Base-by-base conservation (phyloP, 306 rosid species). In the Quercus alba region DNA sequence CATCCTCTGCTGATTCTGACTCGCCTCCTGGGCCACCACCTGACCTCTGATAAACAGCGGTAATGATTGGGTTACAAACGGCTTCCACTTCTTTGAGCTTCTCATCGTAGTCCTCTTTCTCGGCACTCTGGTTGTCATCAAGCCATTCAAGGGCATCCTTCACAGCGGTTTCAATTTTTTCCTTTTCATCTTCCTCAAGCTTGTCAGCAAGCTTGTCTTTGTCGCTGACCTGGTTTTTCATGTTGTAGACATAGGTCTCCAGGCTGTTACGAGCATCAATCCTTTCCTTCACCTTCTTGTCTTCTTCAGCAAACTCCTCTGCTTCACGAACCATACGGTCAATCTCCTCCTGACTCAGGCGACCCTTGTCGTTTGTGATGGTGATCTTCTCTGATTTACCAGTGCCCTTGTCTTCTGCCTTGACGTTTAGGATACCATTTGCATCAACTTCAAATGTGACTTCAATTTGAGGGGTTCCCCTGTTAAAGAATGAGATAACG, bases 381-480 rank as follows among this genome's bases (percentile, higher is more conserved):
- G 99, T 96, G 72, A 96, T 96, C 97, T 96, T 96, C 85, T 96
- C 99, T 1, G 99, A 87, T 73, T 96, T 96, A 5, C 99, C 99
- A 4, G 98, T 93, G 80, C 99, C 99, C 83, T 96, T 96, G 89
- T 96, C 99, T 80, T 96, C 99, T 19, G 99, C 99, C 85, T 86
- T 96, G 0, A 96, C 98, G 59, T 93, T 96, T 26, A 96, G 75
- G 89, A 96, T 96, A 52, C 99, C 99, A 11, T 96, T 96, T 30
- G 99, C 99, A 77, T 96, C 99, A 2, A 96, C 98, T 91, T 96
- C 99, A 35, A 96, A 96, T 44, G 99, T 96, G 74, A 96, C 99
- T 85, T 96, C 99, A 67, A 96, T 96, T 88, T 96, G 99, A 77
- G 98, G 98, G 78, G 99, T 93, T 61, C 99, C 99, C 85, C 99